Conservation (phyloP, 2,329 filamentous ascomycete species). For the Didymella glomerata region DNA sequence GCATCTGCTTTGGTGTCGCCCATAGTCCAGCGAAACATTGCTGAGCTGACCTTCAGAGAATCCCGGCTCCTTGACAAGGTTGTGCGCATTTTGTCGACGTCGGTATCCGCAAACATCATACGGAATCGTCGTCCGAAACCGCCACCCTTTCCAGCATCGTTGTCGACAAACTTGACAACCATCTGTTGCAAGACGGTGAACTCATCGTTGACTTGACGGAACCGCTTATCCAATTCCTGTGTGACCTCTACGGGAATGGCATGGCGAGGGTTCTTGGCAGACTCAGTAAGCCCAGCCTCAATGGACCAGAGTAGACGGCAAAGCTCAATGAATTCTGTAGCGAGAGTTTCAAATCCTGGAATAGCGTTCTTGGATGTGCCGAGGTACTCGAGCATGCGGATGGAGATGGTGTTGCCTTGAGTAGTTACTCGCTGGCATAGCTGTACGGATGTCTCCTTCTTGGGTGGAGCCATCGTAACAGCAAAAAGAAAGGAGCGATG, state of each 20-base stretch:
- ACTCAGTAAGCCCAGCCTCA: conserved; percentile 66
- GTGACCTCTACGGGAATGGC: conserved; percentile 68
- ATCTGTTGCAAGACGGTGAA: conserved; percentile 71
- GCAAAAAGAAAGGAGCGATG: conserved; percentile 1
- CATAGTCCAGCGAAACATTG: conserved; percentile 72
- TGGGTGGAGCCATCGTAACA: conserved; percentile 43
- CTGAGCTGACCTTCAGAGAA: conserved; percentile 68
- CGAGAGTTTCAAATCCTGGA: conserved; percentile 61
- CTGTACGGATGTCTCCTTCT: conserved; percentile 56
- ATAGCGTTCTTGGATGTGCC: conserved; percentile 47
- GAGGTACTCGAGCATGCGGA: conserved; percentile 52
- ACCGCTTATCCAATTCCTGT: conserved; percentile 70
- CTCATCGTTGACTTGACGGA: conserved; percentile 67
- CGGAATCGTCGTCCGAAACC: conserved; percentile 69
- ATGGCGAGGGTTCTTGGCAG: conserved; percentile 57
- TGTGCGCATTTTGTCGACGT: conserved; percentile 67
- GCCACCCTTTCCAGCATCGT: conserved; percentile 66
- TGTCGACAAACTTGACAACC: conserved; percentile 67
- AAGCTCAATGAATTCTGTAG: conserved; percentile 72
- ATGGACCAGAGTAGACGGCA: conserved; percentile 73
- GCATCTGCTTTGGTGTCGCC: conserved; percentile 66
- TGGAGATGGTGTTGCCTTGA: conserved; percentile 62
- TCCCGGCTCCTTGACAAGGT: conserved; percentile 68
- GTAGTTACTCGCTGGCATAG: conserved; percentile 67
- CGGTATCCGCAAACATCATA: conserved; percentile 62